phyloP scores from a whole-genome alignment of 148 eudicot genomes.

The Heliamphora exappendiculata region DNA sequence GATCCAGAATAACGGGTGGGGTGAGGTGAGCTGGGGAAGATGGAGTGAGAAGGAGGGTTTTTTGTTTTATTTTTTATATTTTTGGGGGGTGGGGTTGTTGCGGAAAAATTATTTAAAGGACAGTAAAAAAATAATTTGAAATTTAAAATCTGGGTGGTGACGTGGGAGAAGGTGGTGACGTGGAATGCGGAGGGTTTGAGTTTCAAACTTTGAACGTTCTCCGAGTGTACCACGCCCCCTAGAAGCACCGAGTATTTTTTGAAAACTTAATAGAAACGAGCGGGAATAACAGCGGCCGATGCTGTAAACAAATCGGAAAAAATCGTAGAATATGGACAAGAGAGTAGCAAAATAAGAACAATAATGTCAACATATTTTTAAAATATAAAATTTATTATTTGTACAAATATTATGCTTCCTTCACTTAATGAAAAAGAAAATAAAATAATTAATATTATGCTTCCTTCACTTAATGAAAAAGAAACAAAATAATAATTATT shows the following conservation, averaged over 20 bases:
- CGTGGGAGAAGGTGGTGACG: neutral
- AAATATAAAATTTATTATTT: too few species aligned
- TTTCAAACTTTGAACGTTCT: neutral
- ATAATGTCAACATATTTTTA: too few species aligned
- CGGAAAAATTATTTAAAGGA: neutral
- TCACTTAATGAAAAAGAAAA: too few species aligned
- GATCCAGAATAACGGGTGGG: neutral
- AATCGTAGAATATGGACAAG: neutral
- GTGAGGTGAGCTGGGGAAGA: constrained; percentile 11
- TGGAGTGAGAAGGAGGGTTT: constrained; percentile 1
- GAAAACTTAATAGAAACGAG: constrained; percentile 1
- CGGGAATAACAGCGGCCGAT: constrained; percentile 11
- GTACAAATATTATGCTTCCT: too few species aligned
- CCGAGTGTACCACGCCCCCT: neutral
- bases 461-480: too few species aligned
- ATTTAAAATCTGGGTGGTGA: neutral
- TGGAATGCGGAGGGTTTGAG: neutral
- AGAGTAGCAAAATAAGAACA: too few species aligned
- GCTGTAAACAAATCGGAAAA: neutral
- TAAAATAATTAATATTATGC: too few species aligned
- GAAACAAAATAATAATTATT: too few species aligned
- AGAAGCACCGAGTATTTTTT: neutral
- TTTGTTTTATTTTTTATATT: neutral
- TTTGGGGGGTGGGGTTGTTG: neutral
- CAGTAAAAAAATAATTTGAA: neutral